phyloP scores from a whole-genome alignment of 352 stramenopile genomes.

The Pythium plurisporium region DNA sequence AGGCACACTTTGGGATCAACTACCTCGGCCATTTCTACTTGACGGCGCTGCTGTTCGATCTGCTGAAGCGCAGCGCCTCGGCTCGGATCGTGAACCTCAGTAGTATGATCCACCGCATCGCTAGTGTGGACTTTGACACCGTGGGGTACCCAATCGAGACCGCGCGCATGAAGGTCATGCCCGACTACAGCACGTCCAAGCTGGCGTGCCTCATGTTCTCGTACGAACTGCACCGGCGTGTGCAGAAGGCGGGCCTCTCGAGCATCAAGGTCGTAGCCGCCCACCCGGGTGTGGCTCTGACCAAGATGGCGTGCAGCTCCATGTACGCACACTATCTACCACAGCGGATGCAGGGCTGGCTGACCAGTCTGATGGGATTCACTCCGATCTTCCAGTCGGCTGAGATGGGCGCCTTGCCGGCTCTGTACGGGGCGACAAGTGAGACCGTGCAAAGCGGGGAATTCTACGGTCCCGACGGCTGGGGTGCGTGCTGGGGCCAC shows the following conservation, averaged over 20 bases:
- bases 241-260: conserved; percentile 34
- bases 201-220: conserved; percentile 61
- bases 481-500: conserved; percentile 20
- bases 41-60: conserved; percentile 19
- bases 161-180: conserved; percentile 9
- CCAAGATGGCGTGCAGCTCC: conserved; percentile 43
- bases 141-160: conserved; percentile 1
- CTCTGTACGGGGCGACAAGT: conserved; percentile 21
- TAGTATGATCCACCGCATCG: conserved; percentile 25
- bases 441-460: conserved; percentile 21
- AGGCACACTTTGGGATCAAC: conserved; percentile 37
- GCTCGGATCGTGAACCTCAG: conserved; percentile 27
- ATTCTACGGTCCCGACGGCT: conserved; percentile 36
- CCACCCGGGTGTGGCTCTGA: conserved; percentile 32
- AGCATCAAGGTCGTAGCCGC: conserved; percentile 24
- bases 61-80: neutral
- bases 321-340: conserved; percentile 29
- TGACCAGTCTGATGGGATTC: conserved; percentile 23
- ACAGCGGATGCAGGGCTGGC: conserved; percentile 9
- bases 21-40: conserved; percentile 41
- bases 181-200: conserved; percentile 54
- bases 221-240: conserved; percentile 47
- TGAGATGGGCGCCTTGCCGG: conserved; percentile 22
- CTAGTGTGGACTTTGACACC: conserved; percentile 8
- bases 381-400: conserved; percentile 25